Conservation (phyloP, 345 rosid species). For the Schrenkiella parvula region DNA sequence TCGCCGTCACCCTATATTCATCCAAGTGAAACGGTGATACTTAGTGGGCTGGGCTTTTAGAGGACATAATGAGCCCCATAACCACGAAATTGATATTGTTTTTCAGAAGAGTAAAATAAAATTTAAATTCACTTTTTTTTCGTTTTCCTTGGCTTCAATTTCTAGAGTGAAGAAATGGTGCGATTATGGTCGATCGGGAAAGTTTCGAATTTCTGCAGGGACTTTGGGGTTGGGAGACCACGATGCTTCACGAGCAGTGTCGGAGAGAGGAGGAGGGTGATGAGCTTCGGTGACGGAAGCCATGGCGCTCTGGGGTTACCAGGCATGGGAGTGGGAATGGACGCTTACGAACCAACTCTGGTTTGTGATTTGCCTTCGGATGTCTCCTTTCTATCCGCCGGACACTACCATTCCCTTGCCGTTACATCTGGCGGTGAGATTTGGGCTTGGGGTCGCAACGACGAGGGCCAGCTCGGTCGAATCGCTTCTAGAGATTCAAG, state of each 20-base stretch:
- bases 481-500: conserved; percentile 41
- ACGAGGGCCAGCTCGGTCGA: conserved; percentile 81
- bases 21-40: conserved; percentile 2
- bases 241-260: conserved; percentile 22
- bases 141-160: not conserved
- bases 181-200: conserved; percentile 17
- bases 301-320: conserved; percentile 80
- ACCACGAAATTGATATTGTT: not conserved
- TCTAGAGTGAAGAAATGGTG: not conserved
- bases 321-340: conserved; percentile 48
- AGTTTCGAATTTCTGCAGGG: not conserved
- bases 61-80: not conserved
- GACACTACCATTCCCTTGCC: conserved; percentile 95
- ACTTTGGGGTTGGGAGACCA: conserved; percentile 5
- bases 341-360: conserved; percentile 65
- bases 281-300: conserved; percentile 90
- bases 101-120: not conserved
- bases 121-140: not conserved
- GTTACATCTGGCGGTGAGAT: conserved; percentile 63
- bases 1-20: not conserved
- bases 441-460: conserved; percentile 93
- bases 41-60: conserved; percentile 29
- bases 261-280: conserved; percentile 25
- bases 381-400: conserved; percentile 46
- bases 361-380: conserved; percentile 58